Base-by-base conservation (phyloP, 2,329 filamentous ascomycete species). In the Talaromyces atroroseus region DNA sequence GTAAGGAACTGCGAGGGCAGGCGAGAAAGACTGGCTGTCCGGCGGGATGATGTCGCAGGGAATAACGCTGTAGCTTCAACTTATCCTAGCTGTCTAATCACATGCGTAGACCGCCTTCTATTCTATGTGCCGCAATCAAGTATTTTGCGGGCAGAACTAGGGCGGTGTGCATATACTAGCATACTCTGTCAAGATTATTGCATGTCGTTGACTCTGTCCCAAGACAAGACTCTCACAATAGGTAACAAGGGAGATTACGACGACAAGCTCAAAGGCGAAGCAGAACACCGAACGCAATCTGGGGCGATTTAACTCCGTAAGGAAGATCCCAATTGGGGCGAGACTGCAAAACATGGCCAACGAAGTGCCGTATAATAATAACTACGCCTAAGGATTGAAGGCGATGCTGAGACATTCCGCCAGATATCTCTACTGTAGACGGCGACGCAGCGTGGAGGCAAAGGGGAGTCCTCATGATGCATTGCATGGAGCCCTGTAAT, bases 41-140 rank as follows among this genome's bases (percentile, higher is more conserved):
- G 32, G n/a, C 32, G 49, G 36, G 58, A 54, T 49, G 54, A 57
- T 53, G 44, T 57, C 49, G 54, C n/a, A 12, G 53, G 24, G 32
- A 21, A 34, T 12, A 36, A 45, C 34, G n/a, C 45, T 52, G 54
- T 29, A 52, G 54, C 54, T 56, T 49, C 32, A 29, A 29, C 26
- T 29, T 24, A 42, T 26, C 47, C 14, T 20, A 20, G 16, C 38
- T 3, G 18, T 6, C n/a, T n/a, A 18, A 12, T 44, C 40, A 18
- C 5, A 8, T n/a, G 2, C 4, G 36, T 6, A 42, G 16, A 42
- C 38, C 38, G 38, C 38, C n/a, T 42, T 48, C 45, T 8, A 26
- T 32, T 48, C 20, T 48, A 46, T n/a, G 5, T 3, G 32, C 12
- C 12, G 14, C 4, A 16, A 14, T 3, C 12, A 14, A 2, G 14